These are phyloP conservation scores for Sugiyamaella mastotermitis DNA, from an alignment of 805 yeast species.

Conservation along the genomic window DNA sequence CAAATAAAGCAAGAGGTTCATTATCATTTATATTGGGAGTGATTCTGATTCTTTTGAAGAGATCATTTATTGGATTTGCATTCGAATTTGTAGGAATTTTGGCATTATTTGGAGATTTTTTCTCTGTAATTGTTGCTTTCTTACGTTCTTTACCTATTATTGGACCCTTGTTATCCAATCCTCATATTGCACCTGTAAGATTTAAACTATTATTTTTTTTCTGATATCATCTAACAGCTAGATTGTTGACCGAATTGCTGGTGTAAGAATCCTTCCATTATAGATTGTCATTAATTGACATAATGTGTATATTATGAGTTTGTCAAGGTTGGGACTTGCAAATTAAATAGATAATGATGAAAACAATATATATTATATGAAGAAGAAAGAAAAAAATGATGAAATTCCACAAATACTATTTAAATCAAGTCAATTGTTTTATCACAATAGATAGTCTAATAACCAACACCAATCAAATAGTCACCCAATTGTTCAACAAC, in stretches of 20 bases:
- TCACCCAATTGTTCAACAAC: conserved; percentile 95
- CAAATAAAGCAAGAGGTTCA: conserved; percentile 81
- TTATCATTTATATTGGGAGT: conserved; percentile 74
- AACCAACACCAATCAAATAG: conserved; percentile 82
- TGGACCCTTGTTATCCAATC: conserved; percentile 79
- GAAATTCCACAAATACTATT: too few species aligned
- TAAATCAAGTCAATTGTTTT: too few species aligned
- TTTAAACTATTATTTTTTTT: background rate
- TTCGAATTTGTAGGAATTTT: conserved; percentile 86
- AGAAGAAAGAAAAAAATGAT: background rate
- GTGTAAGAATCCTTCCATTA: conserved; percentile 62
- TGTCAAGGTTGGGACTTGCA: too few species aligned
- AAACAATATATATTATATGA: too few species aligned
- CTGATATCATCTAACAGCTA: conserved; percentile 9
- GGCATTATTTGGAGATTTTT: conserved; percentile 88
- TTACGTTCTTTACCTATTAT: conserved; percentile 81
- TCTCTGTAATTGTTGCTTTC: conserved; percentile 81
- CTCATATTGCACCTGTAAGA: conserved; percentile 67
- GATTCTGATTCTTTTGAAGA: conserved; percentile 61
- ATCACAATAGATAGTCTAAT: conserved; percentile 36
- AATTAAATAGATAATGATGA: too few species aligned
- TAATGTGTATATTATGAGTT: too few species aligned
- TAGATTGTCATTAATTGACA: too few species aligned
- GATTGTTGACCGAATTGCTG: conserved; percentile 54
- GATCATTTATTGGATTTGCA: conserved; percentile 78